Percentiles rank a stretch among this genome's conserved stretches.
Conservation (phyloP, 495 filamentous ascomycete genomes). For the Staphylotrichum tortipilum region DNA sequence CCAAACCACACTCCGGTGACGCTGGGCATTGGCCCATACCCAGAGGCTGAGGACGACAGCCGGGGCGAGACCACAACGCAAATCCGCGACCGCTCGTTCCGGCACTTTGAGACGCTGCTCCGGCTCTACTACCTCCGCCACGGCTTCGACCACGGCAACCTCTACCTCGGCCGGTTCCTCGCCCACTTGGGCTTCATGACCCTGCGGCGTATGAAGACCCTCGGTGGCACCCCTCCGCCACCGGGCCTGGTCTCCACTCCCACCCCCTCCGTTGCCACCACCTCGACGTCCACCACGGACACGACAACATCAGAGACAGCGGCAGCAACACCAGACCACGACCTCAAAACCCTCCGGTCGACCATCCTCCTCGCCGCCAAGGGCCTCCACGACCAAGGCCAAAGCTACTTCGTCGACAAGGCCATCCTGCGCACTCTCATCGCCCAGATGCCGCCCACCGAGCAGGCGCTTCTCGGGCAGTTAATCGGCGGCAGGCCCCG, state of each 20-base stretch:
- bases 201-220: neutral
- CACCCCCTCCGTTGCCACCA: neutral
- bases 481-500: too few species aligned
- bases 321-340: neutral
- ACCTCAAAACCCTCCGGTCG: neutral
- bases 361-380: neutral
- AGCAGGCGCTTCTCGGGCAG: neutral
- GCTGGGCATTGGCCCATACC: too few species aligned
- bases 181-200: neutral
- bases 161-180: conserved; percentile 12
- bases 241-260: neutral
- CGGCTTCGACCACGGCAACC: conserved; percentile 21
- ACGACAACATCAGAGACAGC: neutral
- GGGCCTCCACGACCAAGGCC: neutral
- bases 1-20: too few species aligned
- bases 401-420: neutral
- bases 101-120: conserved; percentile 20
- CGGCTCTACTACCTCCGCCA: conserved; percentile 31
- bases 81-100: neutral
- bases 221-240: too few species aligned
- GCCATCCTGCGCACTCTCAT: neutral
- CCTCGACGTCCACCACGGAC: neutral
- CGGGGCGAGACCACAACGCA: neutral
- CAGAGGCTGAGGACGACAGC: neutral
- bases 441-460: neutral